These are phyloP conservation scores for Blastobotrys arbuscula DNA, from an alignment of 1,139 yeast species.

Conservation along the genomic window DNA sequence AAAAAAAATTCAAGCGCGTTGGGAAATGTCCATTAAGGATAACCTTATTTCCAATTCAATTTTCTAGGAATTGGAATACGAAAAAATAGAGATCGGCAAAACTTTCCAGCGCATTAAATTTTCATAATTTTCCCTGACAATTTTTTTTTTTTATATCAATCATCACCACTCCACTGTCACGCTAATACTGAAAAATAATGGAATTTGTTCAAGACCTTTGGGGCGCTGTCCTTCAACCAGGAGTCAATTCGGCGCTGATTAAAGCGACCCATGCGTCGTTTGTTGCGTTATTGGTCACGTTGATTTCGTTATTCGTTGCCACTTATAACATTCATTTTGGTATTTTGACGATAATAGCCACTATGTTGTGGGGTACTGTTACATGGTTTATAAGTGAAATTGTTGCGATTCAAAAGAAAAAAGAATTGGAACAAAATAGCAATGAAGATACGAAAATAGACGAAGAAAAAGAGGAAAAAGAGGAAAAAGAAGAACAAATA, in stretches of 20 bases:
- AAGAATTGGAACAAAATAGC: not conserved
- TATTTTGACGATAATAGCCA: constrained; percentile 63
- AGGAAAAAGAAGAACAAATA: not conserved
- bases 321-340: constrained; percentile 74
- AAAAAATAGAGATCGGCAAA: too few relatives aligned
- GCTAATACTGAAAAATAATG: constrained; percentile 13
- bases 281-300: constrained; percentile 46
- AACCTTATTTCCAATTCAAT: too few relatives aligned
- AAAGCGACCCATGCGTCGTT: constrained; percentile 76
- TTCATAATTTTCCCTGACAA: too few relatives aligned
- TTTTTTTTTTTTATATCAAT: too few relatives aligned
- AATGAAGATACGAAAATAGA: not conserved
- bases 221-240: constrained; percentile 93
- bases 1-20: too few relatives aligned
- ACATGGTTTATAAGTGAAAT: constrained; percentile 85
- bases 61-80: too few relatives aligned
- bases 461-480: not conserved
- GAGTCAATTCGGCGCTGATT: constrained; percentile 80
- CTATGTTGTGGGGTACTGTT: constrained; percentile 68
- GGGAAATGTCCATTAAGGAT: too few relatives aligned
- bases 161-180: too few relatives aligned
- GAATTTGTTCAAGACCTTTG: constrained; percentile 58
- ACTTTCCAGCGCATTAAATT: too few relatives aligned
- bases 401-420: constrained; percentile 27
- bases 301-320: constrained; percentile 52